Percentiles rank a stretch among this genome's conserved stretches.
phyloP scores from a whole-genome alignment of 2,329 filamentous ascomycete species.

The Magnaporthales sp. region DNA sequence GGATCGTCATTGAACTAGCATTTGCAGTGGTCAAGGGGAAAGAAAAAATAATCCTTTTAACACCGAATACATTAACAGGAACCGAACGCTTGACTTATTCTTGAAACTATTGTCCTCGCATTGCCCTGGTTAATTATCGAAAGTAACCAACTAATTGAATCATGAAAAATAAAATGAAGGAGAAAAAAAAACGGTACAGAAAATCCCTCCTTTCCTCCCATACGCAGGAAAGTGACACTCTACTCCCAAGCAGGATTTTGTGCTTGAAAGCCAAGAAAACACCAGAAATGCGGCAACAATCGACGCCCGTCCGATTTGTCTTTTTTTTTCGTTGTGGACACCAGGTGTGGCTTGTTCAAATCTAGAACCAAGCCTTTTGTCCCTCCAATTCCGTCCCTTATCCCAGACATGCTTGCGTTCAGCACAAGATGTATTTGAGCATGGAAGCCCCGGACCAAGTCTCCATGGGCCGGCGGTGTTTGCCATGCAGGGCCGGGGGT shows the following conservation, averaged over 20 bases:
- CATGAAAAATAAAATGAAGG: not conserved
- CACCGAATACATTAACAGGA: not conserved
- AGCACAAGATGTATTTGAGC: not conserved
- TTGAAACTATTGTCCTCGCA: not conserved
- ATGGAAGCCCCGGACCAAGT: not conserved
- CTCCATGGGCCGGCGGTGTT: not conserved
- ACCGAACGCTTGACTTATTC: not conserved
- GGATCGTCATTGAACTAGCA: not conserved
- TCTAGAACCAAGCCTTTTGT: not conserved
- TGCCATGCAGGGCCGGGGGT: not conserved
- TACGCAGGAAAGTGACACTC: not conserved
- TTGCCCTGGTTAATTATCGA: not conserved
- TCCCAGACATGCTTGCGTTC: too few species aligned
- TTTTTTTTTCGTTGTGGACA: not conserved
- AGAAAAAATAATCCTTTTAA: not conserved
- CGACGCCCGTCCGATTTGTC: not conserved
- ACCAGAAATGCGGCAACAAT: not conserved
- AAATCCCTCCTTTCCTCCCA: not conserved
- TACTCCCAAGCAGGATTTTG: not conserved
- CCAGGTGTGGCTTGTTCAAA: not conserved
- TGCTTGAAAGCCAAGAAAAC: not conserved
- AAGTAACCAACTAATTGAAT: not conserved
- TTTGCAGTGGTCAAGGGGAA: not conserved
- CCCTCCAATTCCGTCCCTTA: not conserved
- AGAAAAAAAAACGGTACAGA: not conserved